Percentiles rank a stretch among this genome's conserved stretches.
Conservation (phyloP, 208 protist genomes). For the Trypanosoma scelopori region DNA sequence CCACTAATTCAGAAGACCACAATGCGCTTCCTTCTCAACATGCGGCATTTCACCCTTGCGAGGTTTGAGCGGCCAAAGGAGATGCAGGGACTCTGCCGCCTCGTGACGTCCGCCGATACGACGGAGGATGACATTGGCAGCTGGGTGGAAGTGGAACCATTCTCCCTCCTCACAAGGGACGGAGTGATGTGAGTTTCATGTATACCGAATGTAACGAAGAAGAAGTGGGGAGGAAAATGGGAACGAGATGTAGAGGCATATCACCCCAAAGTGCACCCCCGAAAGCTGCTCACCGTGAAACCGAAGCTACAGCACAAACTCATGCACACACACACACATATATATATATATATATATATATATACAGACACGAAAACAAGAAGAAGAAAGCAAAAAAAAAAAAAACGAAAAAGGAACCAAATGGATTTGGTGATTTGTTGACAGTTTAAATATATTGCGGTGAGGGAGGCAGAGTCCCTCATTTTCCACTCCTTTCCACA, state of each 20-base stretch:
- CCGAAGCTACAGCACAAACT: no score
- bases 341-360: no score
- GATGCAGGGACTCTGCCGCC: conserved; percentile 24
- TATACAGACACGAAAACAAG: no score
- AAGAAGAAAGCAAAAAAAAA: no score
- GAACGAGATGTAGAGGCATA: no score
- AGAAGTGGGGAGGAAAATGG: no score
- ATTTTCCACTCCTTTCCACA: conserved; percentile 2
- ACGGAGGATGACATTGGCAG: conserved; percentile 27
- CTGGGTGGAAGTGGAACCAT: conserved; percentile 34
- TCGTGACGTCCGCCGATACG: conserved; percentile 27
- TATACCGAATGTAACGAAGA: not conserved
- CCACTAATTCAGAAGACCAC: conserved; percentile 34
- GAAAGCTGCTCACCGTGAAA: no score
- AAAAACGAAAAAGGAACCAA: conserved; percentile 12
- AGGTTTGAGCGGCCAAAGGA: conserved; percentile 35
- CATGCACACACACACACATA: no score
- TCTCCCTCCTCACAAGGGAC: conserved; percentile 20
- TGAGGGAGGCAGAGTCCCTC: not conserved
- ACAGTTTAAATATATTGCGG: no score
- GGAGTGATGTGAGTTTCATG: conserved; percentile 18
- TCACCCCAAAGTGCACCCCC: no score
- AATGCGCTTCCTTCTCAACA: conserved; percentile 31
- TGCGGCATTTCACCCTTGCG: conserved; percentile 33
- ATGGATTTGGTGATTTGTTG: not conserved